phyloP scores from a whole-genome alignment of 345 rosid species.

The Sisymbrium altissimum region DNA sequence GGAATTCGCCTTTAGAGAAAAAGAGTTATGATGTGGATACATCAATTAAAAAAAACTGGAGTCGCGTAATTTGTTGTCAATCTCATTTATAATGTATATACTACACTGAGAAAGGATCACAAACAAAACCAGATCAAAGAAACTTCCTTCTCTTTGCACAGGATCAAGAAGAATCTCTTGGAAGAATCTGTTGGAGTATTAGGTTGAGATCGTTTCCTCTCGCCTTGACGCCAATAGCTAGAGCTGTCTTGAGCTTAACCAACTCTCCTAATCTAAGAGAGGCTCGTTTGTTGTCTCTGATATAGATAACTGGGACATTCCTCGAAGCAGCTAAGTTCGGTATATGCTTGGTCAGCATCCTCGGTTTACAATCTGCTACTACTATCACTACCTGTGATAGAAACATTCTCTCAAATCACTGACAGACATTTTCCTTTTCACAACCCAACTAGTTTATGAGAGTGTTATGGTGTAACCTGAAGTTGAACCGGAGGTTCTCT shows the following conservation, averaged over 20 bases:
- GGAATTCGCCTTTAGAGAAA: too few relatives aligned
- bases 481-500: conserved; percentile 41
- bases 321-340: conserved; percentile 59
- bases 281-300: conserved; percentile 56
- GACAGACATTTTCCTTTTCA: neutral
- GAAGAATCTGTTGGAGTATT: conserved; percentile 40
- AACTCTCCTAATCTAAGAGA: conserved; percentile 68
- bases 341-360: conserved; percentile 67
- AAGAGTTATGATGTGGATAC: neutral
- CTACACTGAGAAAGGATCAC: conserved; percentile 9
- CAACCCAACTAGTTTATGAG: neutral
- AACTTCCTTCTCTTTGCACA: neutral
- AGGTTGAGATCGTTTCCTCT: conserved; percentile 50
- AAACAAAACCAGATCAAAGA: neutral
- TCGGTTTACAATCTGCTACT: conserved; percentile 69
- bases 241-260: conserved; percentile 61
- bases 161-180: neutral
- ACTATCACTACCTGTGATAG: conserved; percentile 50
- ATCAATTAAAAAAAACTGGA: neutral
- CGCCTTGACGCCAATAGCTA: conserved; percentile 64
- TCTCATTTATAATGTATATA: conserved; percentile 29
- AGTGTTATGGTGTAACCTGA: conserved; percentile 43
- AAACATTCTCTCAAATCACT: neutral
- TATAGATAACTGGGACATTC: conserved; percentile 52
- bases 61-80: neutral